Percentiles rank a stretch among this genome's conserved stretches.
phyloP scores from a whole-genome alignment of 371 early-diverging fungal species.

The Gilbertella persicaria region DNA sequence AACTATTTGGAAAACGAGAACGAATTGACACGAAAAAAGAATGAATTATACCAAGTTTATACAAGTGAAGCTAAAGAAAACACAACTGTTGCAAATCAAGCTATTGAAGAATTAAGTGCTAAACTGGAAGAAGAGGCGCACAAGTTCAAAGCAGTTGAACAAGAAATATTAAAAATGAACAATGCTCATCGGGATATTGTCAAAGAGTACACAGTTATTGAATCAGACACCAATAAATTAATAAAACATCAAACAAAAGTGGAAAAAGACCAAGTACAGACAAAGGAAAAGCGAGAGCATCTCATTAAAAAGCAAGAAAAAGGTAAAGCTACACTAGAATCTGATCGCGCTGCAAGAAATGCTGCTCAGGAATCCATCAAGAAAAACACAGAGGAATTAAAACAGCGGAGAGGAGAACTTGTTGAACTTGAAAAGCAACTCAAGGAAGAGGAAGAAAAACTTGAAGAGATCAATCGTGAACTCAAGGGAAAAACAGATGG shows the following conservation, averaged over 20 bases:
- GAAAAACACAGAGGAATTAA: slow-evolving; percentile 58
- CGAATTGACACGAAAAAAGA: slow-evolving; percentile 69
- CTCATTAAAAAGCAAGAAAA: slow-evolving; percentile 76
- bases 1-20: slow-evolving; percentile 82
- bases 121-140: slow-evolving; percentile 61
- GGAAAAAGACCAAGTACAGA: slow-evolving; percentile 80
- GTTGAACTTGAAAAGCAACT: slow-evolving; percentile 66
- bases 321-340: slow-evolving; percentile 56
- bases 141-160: slow-evolving; percentile 56
- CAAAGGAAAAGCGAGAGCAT: slow-evolving; percentile 81
- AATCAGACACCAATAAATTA: slow-evolving; percentile 56
- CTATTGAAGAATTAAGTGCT: slow-evolving; percentile 48
- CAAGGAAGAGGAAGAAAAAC: slow-evolving; percentile 63
- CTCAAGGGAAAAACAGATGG: slow-evolving; percentile 84
- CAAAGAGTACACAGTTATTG: slow-evolving; percentile 71
- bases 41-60: slow-evolving; percentile 77
- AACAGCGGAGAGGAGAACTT: slow-evolving; percentile 55
- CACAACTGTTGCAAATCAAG: slow-evolving; percentile 45
- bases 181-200: slow-evolving; percentile 47
- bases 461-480: slow-evolving; percentile 78
- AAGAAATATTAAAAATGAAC: slow-evolving; percentile 63
- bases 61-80: slow-evolving; percentile 49
- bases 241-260: slow-evolving; percentile 64
- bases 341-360: slow-evolving; percentile 50
- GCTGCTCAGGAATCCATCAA: slow-evolving; percentile 56